Evolutionary conservation across 768 basidiomycete species (phyloP), one percentile per base, ranked within the genome.

Genomic region (Naganishia randhawae): DNA sequence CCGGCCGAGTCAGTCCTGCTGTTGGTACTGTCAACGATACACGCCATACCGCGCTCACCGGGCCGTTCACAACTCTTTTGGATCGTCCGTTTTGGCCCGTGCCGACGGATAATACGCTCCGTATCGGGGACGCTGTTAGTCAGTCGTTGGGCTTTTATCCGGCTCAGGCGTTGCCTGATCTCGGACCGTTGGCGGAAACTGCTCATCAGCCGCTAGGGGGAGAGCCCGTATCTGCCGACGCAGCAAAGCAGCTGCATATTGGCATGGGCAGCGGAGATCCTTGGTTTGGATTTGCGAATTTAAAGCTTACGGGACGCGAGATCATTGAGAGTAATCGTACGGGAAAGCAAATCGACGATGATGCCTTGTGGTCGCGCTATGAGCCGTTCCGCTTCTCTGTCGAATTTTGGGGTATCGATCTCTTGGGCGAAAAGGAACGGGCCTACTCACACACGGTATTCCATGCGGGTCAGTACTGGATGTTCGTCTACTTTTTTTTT

Each of bases 391-490:
- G 72, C 52, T 80, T 95, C 75, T 85, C 86, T 10, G 90, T 92
- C 62, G 92, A 95, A 79, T 95, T 95, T 76, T 94, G 90, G 88
- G 88, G 89, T 73, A 84, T 92, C 22, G 88, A 89, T 69, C 80
- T 83, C 37, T 83, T 96, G 42, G 88, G 87, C 67, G 92, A 95
- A 81, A 95, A 93, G 80, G 86, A 86, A 61, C 84, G 91, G 17
- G 79, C 90, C 61, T 87, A 94, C 77, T 91, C 89, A 9, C 86
- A 87, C 65, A 96, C 92, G 2, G 84, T 94, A 63, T 93, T 90
- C 86, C 90, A 92, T 76, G 92, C 89, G 1, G 93, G 93, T 67
- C 11, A 57, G 66, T 62, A 33, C 22, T 6, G 27, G 50, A 13
- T n/a, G 6, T 25, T 22, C n/a, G n/a, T n/a, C n/a, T 16, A 42